Evolutionary conservation across 106 monocot species (phyloP).

Genomic region (Platanthera guangdongensis): DNA sequence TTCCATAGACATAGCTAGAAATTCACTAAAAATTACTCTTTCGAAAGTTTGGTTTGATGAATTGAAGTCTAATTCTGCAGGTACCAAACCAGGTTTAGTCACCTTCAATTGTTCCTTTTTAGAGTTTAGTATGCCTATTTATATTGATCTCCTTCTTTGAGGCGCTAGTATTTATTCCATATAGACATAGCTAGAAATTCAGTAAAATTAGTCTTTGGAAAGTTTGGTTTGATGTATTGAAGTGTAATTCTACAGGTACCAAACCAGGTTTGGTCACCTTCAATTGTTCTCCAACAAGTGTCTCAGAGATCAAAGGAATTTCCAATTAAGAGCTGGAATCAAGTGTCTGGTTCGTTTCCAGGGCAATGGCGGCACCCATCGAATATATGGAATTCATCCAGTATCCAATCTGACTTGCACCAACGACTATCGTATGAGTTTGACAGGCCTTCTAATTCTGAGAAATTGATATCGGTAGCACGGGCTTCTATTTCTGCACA

Average conservation of each 20-base stretch:
- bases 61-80: no score
- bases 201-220: background rate
- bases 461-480: conserved; percentile 41
- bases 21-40: no score
- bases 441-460: conserved; percentile 50
- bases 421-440: conserved; percentile 88
- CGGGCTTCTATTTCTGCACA: conserved; percentile 30
- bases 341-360: conserved; percentile 38
- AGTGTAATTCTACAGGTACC: conserved; percentile 35
- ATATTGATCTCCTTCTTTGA: no score
- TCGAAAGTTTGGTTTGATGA: no score
- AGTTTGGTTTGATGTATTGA: background rate
- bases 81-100: no score
- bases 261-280: conserved; percentile 46
- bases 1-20: background rate
- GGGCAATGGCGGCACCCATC: conserved; percentile 79
- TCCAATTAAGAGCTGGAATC: conserved; percentile 58
- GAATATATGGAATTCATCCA: conserved; percentile 54
- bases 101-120: no score
- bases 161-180: no score
- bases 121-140: no score
- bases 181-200: background rate
- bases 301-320: conserved; percentile 53
- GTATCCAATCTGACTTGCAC: conserved; percentile 73
- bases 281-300: conserved; percentile 26